Conservation (phyloP, 345 rosid species). For the Moringa oleifera region DNA sequence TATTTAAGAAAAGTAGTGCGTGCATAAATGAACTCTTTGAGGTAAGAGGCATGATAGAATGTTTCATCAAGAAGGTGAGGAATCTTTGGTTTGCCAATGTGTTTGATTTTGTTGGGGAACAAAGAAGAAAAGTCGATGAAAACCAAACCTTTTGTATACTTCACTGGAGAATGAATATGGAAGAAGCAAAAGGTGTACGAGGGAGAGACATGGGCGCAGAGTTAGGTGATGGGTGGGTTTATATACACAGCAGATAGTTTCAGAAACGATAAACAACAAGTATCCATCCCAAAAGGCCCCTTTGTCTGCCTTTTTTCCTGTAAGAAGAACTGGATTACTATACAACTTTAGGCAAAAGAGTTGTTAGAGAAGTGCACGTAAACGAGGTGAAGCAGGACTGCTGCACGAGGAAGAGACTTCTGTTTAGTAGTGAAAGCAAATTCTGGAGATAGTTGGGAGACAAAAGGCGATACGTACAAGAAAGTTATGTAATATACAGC, state of each 20-base stretch:
- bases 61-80: neutral
- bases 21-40: neutral
- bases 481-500: no score
- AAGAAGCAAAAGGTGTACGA: neutral
- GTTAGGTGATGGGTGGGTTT: neutral
- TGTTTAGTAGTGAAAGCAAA: no score
- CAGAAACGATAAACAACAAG: constrained; percentile 1
- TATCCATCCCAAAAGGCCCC: constrained; percentile 20
- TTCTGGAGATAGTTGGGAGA: no score
- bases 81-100: no score
- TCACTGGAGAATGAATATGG: neutral
- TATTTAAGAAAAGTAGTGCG: no score
- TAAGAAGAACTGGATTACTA: constrained; percentile 8
- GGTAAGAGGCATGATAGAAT: neutral
- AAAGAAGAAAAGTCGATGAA: neutral
- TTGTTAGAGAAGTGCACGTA: constrained; percentile 21
- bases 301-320: constrained; percentile 24
- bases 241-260: neutral
- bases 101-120: neutral
- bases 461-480: no score
- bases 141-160: constrained; percentile 11
- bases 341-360: constrained; percentile 12
- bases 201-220: neutral
- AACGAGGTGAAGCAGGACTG: constrained; percentile 3
- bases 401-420: neutral